These are phyloP conservation scores for Metschnikowia picachoensis DNA, from an alignment of 805 yeast species.

Conservation along the genomic window DNA sequence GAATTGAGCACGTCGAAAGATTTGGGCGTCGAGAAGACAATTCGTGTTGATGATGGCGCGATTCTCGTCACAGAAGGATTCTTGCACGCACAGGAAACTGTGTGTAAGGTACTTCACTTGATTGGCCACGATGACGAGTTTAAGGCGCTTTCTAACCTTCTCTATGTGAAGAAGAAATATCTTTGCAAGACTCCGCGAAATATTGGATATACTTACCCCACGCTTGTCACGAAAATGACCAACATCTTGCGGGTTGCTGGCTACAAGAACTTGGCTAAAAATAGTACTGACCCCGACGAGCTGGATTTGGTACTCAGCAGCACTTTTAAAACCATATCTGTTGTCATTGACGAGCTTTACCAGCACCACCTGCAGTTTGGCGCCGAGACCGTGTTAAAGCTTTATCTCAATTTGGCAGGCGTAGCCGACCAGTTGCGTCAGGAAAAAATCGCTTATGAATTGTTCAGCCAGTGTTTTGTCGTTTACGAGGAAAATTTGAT, in stretches of 20 bases:
- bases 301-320: slow-evolving; percentile 35
- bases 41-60: slow-evolving; percentile 28
- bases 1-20: slow-evolving; percentile 33
- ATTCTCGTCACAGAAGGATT: slow-evolving; percentile 34
- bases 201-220: slow-evolving; percentile 67
- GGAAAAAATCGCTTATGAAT: slow-evolving; percentile 78
- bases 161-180: slow-evolving; percentile 39
- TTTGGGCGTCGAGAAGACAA: slow-evolving; percentile 37
- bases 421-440: slow-evolving; percentile 74
- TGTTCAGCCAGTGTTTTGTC: slow-evolving; percentile 82
- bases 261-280: slow-evolving; percentile 18
- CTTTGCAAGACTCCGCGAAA: slow-evolving; percentile 53
- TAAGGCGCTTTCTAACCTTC: slow-evolving; percentile 29
- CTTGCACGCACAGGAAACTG: slow-evolving; percentile 49
- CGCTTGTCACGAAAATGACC: slow-evolving; percentile 62
- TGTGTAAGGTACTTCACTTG: slow-evolving; percentile 69
- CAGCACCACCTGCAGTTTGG: slow-evolving; percentile 30
- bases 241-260: slow-evolving; percentile 51
- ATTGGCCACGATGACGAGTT: slow-evolving; percentile 46
- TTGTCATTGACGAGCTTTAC: slow-evolving; percentile 65
- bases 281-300: slow-evolving; percentile 26
- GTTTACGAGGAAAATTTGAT: slow-evolving; percentile 65
- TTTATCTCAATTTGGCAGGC: slow-evolving; percentile 64
- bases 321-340: slow-evolving; percentile 71
- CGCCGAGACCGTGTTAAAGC: slow-evolving; percentile 39